phyloP scores from a whole-genome alignment of 106 monocot species.

The Ottelia alismoides region DNA sequence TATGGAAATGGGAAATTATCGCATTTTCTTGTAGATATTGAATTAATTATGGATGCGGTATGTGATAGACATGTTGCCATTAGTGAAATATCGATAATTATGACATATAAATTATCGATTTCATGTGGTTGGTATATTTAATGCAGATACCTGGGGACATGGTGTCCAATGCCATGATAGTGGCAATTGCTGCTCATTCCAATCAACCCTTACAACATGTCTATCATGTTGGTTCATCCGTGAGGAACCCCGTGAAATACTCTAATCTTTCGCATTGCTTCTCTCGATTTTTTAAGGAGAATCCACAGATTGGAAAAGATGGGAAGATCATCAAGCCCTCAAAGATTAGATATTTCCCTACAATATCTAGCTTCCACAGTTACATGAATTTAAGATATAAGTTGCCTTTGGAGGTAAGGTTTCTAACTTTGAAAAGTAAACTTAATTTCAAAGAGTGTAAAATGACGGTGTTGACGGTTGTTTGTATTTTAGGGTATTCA shows the following conservation, averaged over 20 bases:
- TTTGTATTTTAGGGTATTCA: no score
- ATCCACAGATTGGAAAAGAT: constrained; percentile 39
- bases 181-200: constrained; percentile 32
- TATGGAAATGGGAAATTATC: constrained; percentile 43
- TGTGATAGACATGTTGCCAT: no score
- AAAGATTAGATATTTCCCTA: no score
- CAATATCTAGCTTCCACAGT: no score
- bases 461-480: constrained; percentile 16
- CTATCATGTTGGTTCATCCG: constrained; percentile 53
- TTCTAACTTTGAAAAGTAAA: constrained; percentile 41
- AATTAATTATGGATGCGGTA: constrained; percentile 47
- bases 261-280: constrained; percentile 14
- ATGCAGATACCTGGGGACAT: constrained; percentile 77
- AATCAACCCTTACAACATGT: constrained; percentile 25
- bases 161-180: constrained; percentile 77
- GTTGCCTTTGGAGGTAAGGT: no score
- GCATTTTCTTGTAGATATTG: constrained; percentile 38
- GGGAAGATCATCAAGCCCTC: constrained; percentile 22
- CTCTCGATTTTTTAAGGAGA: constrained; percentile 27
- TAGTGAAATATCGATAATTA: no score
- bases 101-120: no score
- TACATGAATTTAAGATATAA: no score
- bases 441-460: constrained; percentile 23
- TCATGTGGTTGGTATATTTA: no score
- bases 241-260: constrained; percentile 38